Evolutionary conservation across 2,329 filamentous ascomycete species (phyloP).

Genomic region (Colletotrichum gloeosporioides): DNA sequence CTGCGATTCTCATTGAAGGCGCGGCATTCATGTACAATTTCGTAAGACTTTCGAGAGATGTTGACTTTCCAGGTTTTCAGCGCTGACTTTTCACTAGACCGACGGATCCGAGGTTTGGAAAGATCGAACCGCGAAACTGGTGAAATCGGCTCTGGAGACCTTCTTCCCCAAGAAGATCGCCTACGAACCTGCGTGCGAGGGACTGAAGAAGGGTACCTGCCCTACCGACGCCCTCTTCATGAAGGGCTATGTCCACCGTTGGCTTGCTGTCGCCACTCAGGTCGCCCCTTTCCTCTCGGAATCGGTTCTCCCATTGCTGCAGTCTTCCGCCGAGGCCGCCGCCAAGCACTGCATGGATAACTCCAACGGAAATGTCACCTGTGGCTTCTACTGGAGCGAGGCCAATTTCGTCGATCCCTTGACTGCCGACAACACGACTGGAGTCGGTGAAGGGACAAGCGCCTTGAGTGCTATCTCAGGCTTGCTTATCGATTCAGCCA

Average conservation of each 20-base stretch:
- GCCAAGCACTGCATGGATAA: slow-evolving; percentile 54
- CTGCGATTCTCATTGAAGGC: slow-evolving; percentile 57
- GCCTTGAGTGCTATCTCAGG: slow-evolving; percentile 48
- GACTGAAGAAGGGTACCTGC: slow-evolving; percentile 46
- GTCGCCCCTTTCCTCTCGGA: slow-evolving; percentile 54
- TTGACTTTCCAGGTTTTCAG: neutral
- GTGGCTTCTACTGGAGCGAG: slow-evolving; percentile 53
- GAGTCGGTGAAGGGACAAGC: slow-evolving; percentile 54
- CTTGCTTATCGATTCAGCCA: slow-evolving; percentile 33
- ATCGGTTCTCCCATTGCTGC: slow-evolving; percentile 49
- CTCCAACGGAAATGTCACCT: slow-evolving; percentile 38
- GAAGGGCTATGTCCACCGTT: slow-evolving; percentile 61
- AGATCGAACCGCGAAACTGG: slow-evolving; percentile 45
- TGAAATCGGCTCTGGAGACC: slow-evolving; percentile 40
- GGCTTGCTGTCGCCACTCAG: slow-evolving; percentile 54
- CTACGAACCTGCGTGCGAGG: slow-evolving; percentile 67
- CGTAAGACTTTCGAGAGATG: slow-evolving; percentile 27
- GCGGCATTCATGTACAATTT: slow-evolving; percentile 65
- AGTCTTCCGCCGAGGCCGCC: slow-evolving; percentile 53
- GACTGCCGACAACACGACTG: slow-evolving; percentile 48
- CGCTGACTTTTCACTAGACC: slow-evolving; percentile 52
- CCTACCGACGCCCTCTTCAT: slow-evolving; percentile 64
- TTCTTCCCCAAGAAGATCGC: slow-evolving; percentile 62
- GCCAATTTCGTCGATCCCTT: slow-evolving; percentile 34
- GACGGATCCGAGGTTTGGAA: slow-evolving; percentile 24